Evolutionary conservation across 169 alveolate species (phyloP).

Genomic region (Pseudocohnilembus persalinus): DNA sequence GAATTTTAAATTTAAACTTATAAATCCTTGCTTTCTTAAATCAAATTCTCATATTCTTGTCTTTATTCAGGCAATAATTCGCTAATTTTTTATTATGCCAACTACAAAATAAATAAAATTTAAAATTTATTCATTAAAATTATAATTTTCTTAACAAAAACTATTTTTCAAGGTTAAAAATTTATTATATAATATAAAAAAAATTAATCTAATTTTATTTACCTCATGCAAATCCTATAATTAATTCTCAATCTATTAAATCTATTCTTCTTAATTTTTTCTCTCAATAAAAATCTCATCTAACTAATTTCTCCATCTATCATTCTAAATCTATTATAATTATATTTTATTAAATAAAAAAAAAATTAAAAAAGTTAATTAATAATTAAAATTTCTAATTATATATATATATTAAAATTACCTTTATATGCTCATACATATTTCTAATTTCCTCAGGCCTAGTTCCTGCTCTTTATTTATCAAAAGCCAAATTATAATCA

Average conservation of each 20-base stretch:
- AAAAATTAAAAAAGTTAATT: neutral
- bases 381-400: no score
- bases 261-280: constrained; percentile 81
- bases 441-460: constrained; percentile 88
- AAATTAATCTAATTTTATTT: no score
- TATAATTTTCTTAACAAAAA: neutral
- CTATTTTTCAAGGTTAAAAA: neutral
- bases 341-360: no score
- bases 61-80: constrained; percentile 88
- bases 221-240: constrained; percentile 57
- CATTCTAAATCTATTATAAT: constrained; percentile 76
- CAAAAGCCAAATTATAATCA: constrained; percentile 90
- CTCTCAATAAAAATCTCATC: constrained; percentile 89
- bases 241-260: constrained; percentile 62
- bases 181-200: neutral
- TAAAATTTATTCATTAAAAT: no score
- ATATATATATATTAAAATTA: no score
- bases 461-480: constrained; percentile 86
- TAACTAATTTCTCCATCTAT: constrained; percentile 73
- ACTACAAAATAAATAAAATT: neutral
- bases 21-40: constrained; percentile 72
- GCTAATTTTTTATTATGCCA: constrained; percentile 70
- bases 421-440: constrained; percentile 77
- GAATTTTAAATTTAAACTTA: constrained; percentile 53
- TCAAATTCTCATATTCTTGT: constrained; percentile 63